Evolutionary conservation across 2,329 filamentous ascomycete species (phyloP).

Genomic region (Venturiaceae sp.): DNA sequence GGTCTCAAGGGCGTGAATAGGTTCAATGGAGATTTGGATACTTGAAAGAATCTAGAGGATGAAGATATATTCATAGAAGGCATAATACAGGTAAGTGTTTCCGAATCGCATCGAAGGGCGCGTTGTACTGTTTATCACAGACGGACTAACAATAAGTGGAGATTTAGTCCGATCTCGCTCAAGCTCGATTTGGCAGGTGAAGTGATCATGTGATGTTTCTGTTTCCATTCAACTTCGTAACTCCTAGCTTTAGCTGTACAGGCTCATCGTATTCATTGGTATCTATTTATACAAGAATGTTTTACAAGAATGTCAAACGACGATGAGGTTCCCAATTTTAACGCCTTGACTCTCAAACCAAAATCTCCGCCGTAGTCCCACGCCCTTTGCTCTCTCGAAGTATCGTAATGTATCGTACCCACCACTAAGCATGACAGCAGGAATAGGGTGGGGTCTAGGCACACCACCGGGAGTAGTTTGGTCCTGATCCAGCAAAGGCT

Average conservation of each 20-base stretch:
- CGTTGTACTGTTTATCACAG: not conserved
- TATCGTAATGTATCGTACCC: slow-evolving; percentile 55
- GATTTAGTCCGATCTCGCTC: not conserved
- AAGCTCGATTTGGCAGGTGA: not conserved
- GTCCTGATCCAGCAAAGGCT: slow-evolving; percentile 65
- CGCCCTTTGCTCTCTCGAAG: slow-evolving; percentile 51
- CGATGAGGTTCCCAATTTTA: slow-evolving; percentile 67
- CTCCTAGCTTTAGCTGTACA: not conserved
- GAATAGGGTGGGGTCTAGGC: slow-evolving; percentile 60
- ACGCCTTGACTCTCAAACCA: slow-evolving; percentile 73
- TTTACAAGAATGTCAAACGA: slow-evolving; percentile 34
- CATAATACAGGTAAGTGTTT: not conserved
- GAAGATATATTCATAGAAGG: not conserved
- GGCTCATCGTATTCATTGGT: not conserved
- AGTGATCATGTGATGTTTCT: not conserved
- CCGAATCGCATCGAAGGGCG: no score
- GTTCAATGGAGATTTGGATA: not conserved
- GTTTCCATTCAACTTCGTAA: not conserved
- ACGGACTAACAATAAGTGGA: not conserved
- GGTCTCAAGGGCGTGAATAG: not conserved
- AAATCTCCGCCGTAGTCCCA: slow-evolving; percentile 72
- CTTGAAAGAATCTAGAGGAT: not conserved
- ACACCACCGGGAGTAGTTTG: slow-evolving; percentile 65
- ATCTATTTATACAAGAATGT: not conserved
- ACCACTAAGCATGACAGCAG: slow-evolving; percentile 75